Base-by-base conservation (phyloP, 495 filamentous ascomycete species). In the Podospora australis region DNA sequence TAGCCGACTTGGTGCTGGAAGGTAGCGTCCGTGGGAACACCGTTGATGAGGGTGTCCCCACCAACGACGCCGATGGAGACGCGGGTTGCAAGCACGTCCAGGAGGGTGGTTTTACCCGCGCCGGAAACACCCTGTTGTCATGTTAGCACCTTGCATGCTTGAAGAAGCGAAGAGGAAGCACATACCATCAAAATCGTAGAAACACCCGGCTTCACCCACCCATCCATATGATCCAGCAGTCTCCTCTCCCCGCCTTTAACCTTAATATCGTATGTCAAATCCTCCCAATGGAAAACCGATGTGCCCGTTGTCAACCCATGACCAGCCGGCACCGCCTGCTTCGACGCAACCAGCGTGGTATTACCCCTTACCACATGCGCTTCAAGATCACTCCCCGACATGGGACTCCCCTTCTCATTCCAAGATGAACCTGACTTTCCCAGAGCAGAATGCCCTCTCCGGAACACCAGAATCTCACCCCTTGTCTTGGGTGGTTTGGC, bases 1-100 rank as follows among this genome's bases (percentile, higher is more conserved):
- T 95, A 95, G 11, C 87, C 88, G 3, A 83, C 89, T 63, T 88
- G 83, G 1, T 86, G 78, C 55, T 88, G 85, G 65, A 92, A 92
- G 2, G 78, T 81, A 8, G 74, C 70, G 47, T 84, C 84, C 7
- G 79, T 77, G 19, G 71, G 76, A 4, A 70, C 70, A 1, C 84
- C 87, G 49, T 90, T 79, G 4, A 95, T 78, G 0, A 87, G 62
- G 71, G 88, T 84, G 35, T 86, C 78, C 3, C 88, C 88, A 4
- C 16, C 23, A 4, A 40, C 9, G 1, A 40, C 17, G 23, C 38
- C 38, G 1, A 40, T n/a, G 6, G 6, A 7, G 2, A 7, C 38
- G 23, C 38, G 39, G 14, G 0, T 11, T 4, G 39, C 39, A 5
- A 43, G n/a, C 4, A 4, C 9, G 13, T 43, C 39, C 6, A 43